phyloP scores from a whole-genome alignment of 192 early-diverging fungal genomes.

The Glomus cerebriforme region DNA sequence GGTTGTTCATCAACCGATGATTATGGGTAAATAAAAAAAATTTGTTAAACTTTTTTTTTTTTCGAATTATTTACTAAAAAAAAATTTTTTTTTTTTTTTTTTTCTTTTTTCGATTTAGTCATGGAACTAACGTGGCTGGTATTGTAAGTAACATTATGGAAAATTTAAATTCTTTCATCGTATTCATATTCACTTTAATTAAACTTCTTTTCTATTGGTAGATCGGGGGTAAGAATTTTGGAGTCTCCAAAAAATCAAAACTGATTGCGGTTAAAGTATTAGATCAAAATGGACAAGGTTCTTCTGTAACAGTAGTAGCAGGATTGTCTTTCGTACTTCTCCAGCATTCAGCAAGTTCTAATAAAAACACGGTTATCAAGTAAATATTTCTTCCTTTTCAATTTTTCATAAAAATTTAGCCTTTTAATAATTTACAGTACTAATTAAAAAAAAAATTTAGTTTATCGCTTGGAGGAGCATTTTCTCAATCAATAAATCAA shows the following conservation, averaged over 20 bases:
- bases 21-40: constrained; percentile 44
- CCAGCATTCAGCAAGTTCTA: not conserved
- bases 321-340: constrained; percentile 61
- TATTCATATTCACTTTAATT: not conserved
- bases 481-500: constrained; percentile 30
- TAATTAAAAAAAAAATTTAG: constrained; percentile 39
- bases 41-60: not conserved
- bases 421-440: no score
- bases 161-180: no score
- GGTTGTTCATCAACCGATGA: constrained; percentile 46
- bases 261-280: constrained; percentile 63
- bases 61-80: not conserved
- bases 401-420: constrained; percentile 30
- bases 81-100: not conserved
- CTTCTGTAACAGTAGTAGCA: constrained; percentile 46
- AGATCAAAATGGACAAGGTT: constrained; percentile 49
- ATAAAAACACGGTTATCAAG: constrained; percentile 30
- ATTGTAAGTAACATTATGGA: constrained; percentile 42
- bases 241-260: constrained; percentile 58
- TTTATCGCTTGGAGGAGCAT: constrained; percentile 44
- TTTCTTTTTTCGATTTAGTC: not conserved
- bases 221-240: constrained; percentile 63
- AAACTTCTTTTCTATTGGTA: not conserved
- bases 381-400: constrained; percentile 11
- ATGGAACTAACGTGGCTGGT: constrained; percentile 86